Percentiles rank a stretch among this genome's conserved stretches.
phyloP scores from a whole-genome alignment of 345 rosid genomes.

The Streptanthus diversifolius region DNA sequence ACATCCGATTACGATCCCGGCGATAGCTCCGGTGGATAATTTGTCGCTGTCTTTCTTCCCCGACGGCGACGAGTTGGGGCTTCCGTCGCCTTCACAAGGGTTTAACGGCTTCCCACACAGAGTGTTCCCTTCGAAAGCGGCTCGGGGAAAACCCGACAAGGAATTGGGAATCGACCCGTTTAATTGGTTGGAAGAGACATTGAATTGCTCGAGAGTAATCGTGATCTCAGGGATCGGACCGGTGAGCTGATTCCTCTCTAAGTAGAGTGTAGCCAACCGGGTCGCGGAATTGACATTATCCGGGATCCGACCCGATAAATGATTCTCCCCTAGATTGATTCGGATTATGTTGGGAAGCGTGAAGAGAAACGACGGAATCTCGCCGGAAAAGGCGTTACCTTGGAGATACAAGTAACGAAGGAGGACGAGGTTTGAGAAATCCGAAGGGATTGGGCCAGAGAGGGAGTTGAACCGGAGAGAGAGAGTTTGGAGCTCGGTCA shows the following conservation, averaged over 20 bases:
- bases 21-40: slow-evolving; percentile 65
- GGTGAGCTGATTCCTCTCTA: slow-evolving; percentile 58
- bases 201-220: slow-evolving; percentile 51
- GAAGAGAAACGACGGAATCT: slow-evolving; percentile 67
- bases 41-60: slow-evolving; percentile 20
- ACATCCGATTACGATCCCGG: slow-evolving; percentile 64
- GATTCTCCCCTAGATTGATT: slow-evolving; percentile 56
- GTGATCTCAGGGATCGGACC: slow-evolving; percentile 68
- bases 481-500: slow-evolving; percentile 62
- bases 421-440: slow-evolving; percentile 48
- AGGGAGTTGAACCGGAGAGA: slow-evolving; percentile 82
- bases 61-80: neutral
- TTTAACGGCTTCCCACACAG: slow-evolving; percentile 70
- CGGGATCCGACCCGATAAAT: slow-evolving; percentile 60
- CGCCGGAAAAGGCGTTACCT: slow-evolving; percentile 67
- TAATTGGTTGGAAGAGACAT: slow-evolving; percentile 60
- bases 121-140: slow-evolving; percentile 57
- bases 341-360: slow-evolving; percentile 49
- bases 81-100: slow-evolving; percentile 34
- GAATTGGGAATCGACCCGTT: slow-evolving; percentile 57
- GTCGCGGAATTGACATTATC: slow-evolving; percentile 45
- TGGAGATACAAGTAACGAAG: slow-evolving; percentile 69
- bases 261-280: slow-evolving; percentile 47
- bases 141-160: slow-evolving; percentile 30
- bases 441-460: slow-evolving; percentile 62